A percentile compares a stretch with the other conserved stretches of the same genome.
Conservation (phyloP, 2,329 filamentous ascomycete genomes). For the Pseudogymnoascus sp. region DNA sequence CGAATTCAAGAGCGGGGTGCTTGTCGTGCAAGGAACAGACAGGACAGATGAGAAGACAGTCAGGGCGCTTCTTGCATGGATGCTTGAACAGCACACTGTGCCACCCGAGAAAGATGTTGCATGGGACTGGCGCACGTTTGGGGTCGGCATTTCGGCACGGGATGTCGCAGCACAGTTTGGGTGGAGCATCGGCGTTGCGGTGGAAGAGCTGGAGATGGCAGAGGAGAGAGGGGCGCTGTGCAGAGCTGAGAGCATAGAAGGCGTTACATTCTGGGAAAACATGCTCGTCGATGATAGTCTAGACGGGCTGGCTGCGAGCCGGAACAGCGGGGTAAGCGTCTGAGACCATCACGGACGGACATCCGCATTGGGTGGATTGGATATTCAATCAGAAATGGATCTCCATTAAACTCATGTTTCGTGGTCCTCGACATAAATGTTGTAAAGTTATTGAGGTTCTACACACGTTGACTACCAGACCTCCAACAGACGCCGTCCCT, state of each 20-base stretch:
- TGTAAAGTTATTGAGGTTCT: background rate
- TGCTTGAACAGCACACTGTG: constrained; percentile 61
- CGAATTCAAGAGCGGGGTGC: constrained; percentile 85
- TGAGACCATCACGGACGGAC: background rate
- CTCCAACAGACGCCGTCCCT: background rate
- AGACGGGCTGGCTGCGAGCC: background rate
- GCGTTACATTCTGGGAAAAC: constrained; percentile 90
- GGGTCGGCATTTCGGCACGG: constrained; percentile 79
- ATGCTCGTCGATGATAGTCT: constrained; percentile 20
- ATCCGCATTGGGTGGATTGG: background rate
- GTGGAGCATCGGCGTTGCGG: constrained; percentile 94
- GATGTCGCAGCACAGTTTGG: constrained; percentile 85
- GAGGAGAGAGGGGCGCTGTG: constrained; percentile 84
- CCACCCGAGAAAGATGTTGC: constrained; percentile 55
- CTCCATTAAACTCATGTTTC: background rate
- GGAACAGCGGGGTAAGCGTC: background rate
- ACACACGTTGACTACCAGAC: background rate
- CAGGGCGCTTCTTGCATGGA: constrained; percentile 65
- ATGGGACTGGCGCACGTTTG: constrained; percentile 73
- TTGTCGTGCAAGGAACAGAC: constrained; percentile 84
- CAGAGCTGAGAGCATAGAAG: constrained; percentile 85
- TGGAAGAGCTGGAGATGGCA: constrained; percentile 94
- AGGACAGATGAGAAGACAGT: constrained; percentile 88
- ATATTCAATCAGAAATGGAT: background rate
- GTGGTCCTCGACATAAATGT: background rate